These are phyloP conservation scores for Cutaneotrichosporon sp. DNA, from an alignment of 1,284 basidiomycete species.

Conservation along the genomic window DNA sequence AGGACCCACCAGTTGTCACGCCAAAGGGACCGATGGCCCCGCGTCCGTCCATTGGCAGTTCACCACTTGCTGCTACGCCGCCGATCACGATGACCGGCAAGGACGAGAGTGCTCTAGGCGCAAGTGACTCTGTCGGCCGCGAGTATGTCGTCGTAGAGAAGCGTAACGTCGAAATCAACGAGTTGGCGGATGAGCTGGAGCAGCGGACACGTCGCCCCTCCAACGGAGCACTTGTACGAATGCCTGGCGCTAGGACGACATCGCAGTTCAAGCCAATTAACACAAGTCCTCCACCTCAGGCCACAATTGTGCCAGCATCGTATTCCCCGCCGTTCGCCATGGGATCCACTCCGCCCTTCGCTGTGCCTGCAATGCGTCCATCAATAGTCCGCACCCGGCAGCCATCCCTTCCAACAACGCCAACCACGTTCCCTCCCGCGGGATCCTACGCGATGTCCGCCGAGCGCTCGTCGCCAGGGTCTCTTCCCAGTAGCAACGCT, in stretches of 20 bases:
- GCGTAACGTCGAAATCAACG: conserved; percentile 56
- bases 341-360: conserved; percentile 48
- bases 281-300: conserved; percentile 8
- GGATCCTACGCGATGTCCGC: conserved; percentile 16
- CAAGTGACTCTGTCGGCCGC: conserved; percentile 35
- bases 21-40: conserved; percentile 16
- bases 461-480: conserved; percentile 33
- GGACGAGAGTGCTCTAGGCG: conserved; percentile 34
- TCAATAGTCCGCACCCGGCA: conserved; percentile 22
- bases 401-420: conserved; percentile 32
- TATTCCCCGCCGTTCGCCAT: conserved; percentile 50
- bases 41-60: conserved; percentile 30
- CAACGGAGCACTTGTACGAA: conserved; percentile 23
- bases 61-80: conserved; percentile 41
- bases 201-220: conserved; percentile 1
- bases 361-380: conserved; percentile 30
- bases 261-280: conserved; percentile 27
- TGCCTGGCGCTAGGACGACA: not conserved
- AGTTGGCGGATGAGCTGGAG: conserved; percentile 50
- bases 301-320: conserved; percentile 30
- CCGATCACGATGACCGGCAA: conserved; percentile 43
- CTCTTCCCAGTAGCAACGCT: conserved; percentile 54
- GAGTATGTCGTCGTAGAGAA: conserved; percentile 59
- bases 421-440: conserved; percentile 38
- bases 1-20: conserved; percentile 26